These are phyloP conservation scores for Cyberlindnera veronae DNA, from an alignment of 805 yeast species.

Conservation along the genomic window DNA sequence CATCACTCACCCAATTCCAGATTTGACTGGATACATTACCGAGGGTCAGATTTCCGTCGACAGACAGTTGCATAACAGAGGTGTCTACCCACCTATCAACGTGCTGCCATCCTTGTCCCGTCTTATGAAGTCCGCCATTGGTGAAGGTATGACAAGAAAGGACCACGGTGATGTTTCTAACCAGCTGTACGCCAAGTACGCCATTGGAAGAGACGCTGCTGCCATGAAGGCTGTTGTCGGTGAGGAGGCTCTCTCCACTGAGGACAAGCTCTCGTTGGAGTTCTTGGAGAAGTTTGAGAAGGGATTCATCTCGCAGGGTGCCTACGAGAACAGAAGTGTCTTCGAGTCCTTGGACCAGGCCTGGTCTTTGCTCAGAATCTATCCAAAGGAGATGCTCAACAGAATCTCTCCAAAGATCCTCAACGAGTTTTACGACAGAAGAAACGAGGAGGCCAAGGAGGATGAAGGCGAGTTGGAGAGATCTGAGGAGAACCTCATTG, in stretches of 20 bases:
- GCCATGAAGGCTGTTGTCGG: slow-evolving; percentile 99
- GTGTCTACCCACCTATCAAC: slow-evolving; percentile 98
- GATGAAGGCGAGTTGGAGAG: slow-evolving; percentile 37
- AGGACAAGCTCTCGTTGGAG: slow-evolving; percentile 95
- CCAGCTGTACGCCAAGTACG: slow-evolving; percentile 98
- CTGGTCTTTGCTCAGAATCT: slow-evolving; percentile 96
- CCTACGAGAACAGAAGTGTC: slow-evolving; percentile 91
- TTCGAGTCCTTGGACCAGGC: slow-evolving; percentile 97
- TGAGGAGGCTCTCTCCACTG: slow-evolving; percentile 97
- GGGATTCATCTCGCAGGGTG: slow-evolving; percentile 93
- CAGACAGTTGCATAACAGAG: slow-evolving; percentile 93
- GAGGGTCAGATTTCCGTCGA: slow-evolving; percentile 98
- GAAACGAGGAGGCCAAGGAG: slow-evolving; percentile 59
- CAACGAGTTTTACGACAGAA: slow-evolving; percentile 92
- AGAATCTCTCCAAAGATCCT: slow-evolving; percentile 97
- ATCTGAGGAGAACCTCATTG: slow-evolving; percentile 33
- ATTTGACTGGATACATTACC: slow-evolving; percentile 98
- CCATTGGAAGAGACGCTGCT: slow-evolving; percentile 99
- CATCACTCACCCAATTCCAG: slow-evolving; percentile 99
- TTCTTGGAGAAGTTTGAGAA: slow-evolving; percentile 97
- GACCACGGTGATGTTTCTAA: slow-evolving; percentile 99
- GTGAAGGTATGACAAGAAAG: slow-evolving; percentile 99
- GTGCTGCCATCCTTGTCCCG: slow-evolving; percentile 97
- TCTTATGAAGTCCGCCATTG: slow-evolving; percentile 98
- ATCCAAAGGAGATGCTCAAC: slow-evolving; percentile 98